Base-by-base conservation (phyloP, 192 early-diverging fungal genomes). In the Dissophora ornata region DNA sequence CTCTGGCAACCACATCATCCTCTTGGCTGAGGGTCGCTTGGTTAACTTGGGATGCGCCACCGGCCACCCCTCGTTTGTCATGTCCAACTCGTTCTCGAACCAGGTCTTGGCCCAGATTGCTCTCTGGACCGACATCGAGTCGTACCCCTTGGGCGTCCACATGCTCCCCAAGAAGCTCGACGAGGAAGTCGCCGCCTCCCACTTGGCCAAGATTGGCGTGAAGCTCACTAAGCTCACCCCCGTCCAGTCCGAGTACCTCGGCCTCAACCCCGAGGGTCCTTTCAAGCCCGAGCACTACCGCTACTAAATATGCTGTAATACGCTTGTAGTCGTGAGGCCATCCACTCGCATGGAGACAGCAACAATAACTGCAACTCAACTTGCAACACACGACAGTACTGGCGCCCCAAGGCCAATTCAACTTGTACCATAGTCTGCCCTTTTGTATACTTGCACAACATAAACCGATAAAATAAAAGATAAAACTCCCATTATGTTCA, bases 31-130 rank as follows among this genome's bases (percentile, higher is more conserved):
- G 87, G 97, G 97, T 79, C 95, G 97, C 86, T 89, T 98, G 70
- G 97, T 98, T 86, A 98, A 97, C 94, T 86, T 98, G 79, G 95
- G 96, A 58, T 98, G 97, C 88, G 97, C 95, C 80, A 98, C 97
- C 60, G 97, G 97, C 63, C 95, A 98, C 90, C 96, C 96, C 62
- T 93, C 91, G 78, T 98, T 98, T 79, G 97, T 98, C 89, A 98
- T 98, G 97, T 96, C 94, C 87, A 97, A 96, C 93, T 97, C 96
- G 51, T 98, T 98, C 91, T 91, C 94, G 68, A 98, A 98, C 94
- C 97, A 98, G 91, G 93, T 94, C 55, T 88, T 98, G 50, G 97
- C 97, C 62, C 97, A 98, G 86, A 97, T 98, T 62, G 97, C 96
- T 70, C 91, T 98, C 81, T 98, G 96, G 96, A 97, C 96, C 75